Conservation (phyloP, 441 rosid genomes). For the Euphorbia celastroides region DNA sequence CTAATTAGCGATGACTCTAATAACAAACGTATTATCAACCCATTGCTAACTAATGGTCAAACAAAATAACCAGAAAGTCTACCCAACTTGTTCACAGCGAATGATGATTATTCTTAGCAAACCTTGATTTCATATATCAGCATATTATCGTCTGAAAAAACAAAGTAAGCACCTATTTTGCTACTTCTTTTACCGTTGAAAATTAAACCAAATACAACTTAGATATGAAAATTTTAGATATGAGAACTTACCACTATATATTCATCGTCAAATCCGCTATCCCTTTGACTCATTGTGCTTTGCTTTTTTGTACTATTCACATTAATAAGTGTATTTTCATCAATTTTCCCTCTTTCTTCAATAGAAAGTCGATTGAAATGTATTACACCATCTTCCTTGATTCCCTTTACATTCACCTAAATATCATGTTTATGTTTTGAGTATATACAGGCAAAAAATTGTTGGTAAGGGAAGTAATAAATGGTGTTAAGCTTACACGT, state of each 20-base stretch:
- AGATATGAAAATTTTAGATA: too few relatives aligned
- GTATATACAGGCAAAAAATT: not conserved
- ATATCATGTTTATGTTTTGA: not conserved
- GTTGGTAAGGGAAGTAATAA: not conserved
- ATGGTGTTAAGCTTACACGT: conserved; percentile 52
- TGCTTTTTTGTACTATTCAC: conserved; percentile 67
- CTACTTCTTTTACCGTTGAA: not conserved
- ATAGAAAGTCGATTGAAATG: conserved; percentile 86
- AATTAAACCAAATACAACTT: conserved; percentile 9
- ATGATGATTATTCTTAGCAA: too few relatives aligned
- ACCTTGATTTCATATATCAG: too few relatives aligned
- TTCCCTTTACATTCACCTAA: conserved; percentile 69
- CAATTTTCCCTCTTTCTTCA: conserved; percentile 92
- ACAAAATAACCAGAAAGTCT: too few relatives aligned
- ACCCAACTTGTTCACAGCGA: too few relatives aligned
- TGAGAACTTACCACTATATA: conserved; percentile 86
- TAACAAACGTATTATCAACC: too few relatives aligned
- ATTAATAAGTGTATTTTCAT: conserved; percentile 88
- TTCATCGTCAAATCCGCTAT: conserved; percentile 67
- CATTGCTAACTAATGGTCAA: too few relatives aligned
- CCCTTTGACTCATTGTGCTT: conserved; percentile 46
- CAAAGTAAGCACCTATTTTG: too few relatives aligned
- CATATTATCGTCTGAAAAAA: too few relatives aligned
- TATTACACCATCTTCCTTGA: conserved; percentile 74
- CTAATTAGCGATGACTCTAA: too few relatives aligned